phyloP scores from a whole-genome alignment of 2,329 filamentous ascomycete genomes.

The Aspergillus pseudotamarii region DNA sequence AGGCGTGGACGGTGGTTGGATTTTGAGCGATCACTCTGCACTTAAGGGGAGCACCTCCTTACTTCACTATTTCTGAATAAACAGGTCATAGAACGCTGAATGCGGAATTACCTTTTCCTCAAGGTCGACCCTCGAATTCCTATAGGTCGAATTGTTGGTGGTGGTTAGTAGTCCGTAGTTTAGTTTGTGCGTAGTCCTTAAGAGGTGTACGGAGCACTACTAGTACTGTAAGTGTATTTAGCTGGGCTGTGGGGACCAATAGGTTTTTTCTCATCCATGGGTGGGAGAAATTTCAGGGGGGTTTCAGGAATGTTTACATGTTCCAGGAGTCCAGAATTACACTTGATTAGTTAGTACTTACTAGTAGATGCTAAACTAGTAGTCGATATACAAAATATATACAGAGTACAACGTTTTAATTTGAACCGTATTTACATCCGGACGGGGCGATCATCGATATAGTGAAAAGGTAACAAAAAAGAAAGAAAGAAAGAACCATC shows the following conservation, averaged over 20 bases:
- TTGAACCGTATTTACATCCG: background rate
- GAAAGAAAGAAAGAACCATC: background rate
- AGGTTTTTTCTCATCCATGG: background rate
- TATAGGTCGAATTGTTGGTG: background rate
- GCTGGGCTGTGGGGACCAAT: background rate
- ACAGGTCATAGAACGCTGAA: background rate
- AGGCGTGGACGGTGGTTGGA: constrained; percentile 76
- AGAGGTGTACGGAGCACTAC: background rate
- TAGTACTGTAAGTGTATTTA: background rate
- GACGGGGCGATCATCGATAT: background rate
- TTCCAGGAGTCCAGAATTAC: background rate
- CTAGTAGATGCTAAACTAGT: background rate
- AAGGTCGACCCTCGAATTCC: background rate
- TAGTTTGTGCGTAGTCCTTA: background rate
- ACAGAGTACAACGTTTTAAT: background rate
- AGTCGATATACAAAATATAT: background rate
- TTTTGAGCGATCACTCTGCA: constrained; percentile 54
- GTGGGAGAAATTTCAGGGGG: constrained; percentile 5
- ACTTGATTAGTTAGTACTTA: background rate
- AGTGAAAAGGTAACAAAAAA: no score
- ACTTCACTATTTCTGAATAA: background rate
- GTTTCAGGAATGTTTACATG: constrained; percentile 10
- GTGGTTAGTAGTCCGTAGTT: background rate
- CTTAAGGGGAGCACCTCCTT: constrained; percentile 25
- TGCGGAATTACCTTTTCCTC: constrained; percentile 11